Conservation (phyloP, 139 green algal genomes). For the Haematococcus sp. region DNA sequence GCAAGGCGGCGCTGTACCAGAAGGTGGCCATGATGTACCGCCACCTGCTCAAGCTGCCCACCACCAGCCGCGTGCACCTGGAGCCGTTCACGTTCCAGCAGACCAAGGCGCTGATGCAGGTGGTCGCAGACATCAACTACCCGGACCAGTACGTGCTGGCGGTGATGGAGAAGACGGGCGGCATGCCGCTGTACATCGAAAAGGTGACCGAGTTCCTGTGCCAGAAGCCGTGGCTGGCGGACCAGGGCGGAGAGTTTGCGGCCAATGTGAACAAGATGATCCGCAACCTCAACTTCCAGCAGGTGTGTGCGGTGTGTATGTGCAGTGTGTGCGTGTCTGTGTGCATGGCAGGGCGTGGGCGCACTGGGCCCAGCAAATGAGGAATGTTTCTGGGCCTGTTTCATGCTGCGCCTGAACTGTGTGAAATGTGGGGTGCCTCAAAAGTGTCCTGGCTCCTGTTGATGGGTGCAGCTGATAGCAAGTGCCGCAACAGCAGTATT, state of each 20-base stretch:
- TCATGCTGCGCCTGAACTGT: no score
- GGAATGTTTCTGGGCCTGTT: no score
- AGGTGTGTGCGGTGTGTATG: conserved; percentile 24
- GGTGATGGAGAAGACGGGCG: conserved; percentile 65
- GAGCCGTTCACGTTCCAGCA: conserved; percentile 48
- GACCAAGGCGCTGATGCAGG: conserved; percentile 43
- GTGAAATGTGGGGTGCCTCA: no score
- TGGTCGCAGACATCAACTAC: conserved; percentile 36
- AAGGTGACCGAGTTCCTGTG: conserved; percentile 40
- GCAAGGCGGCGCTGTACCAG: conserved; percentile 43
- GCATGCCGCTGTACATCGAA: conserved; percentile 71
- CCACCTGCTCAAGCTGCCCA: conserved; percentile 44
- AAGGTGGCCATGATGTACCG: conserved; percentile 52
- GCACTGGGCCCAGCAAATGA: no score
- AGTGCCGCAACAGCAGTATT: no score
- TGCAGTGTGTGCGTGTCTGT: no score
- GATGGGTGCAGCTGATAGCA: no score
- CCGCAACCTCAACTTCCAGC: conserved; percentile 50
- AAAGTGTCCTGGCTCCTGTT: no score
- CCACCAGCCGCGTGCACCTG: conserved; percentile 41
- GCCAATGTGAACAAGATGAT: conserved; percentile 51
- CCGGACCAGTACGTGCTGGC: conserved; percentile 47
- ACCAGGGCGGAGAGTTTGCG: conserved; percentile 38
- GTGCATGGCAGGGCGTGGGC: no score
- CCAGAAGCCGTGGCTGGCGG: conserved; percentile 38